These are phyloP conservation scores for Tolypocladium ovalisporum DNA, from an alignment of 2,329 filamentous ascomycete genomes.

Conservation along the genomic window DNA sequence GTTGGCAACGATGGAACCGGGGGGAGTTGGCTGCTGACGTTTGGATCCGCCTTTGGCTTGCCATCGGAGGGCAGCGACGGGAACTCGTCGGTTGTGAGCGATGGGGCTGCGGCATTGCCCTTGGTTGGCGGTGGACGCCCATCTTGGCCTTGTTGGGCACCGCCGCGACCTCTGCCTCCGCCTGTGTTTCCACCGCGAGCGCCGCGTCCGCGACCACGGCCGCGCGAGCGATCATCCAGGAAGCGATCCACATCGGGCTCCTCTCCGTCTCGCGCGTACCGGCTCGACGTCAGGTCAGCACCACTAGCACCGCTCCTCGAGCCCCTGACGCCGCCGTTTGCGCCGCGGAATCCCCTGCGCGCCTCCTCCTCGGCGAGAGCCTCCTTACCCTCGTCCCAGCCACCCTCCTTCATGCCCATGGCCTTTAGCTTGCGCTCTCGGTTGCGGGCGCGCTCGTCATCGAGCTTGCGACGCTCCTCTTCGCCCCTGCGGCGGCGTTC, in stretches of 20 bases:
- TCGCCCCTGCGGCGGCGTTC: slow-evolving; percentile 40
- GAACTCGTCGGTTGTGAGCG: slow-evolving; percentile 22
- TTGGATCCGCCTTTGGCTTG: slow-evolving; percentile 10
- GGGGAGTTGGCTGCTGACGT: slow-evolving; percentile 2
- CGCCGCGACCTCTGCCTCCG: slow-evolving; percentile 20
- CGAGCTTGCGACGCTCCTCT: slow-evolving; percentile 38
- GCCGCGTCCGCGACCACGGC: slow-evolving; percentile 19
- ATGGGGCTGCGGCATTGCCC: slow-evolving; percentile 2
- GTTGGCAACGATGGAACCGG: slow-evolving; percentile 11
- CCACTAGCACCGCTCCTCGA: slow-evolving; percentile 13
- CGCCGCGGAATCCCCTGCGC: slow-evolving; percentile 28
- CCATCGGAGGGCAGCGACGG: slow-evolving; percentile 21
- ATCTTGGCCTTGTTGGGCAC: slow-evolving; percentile 7
- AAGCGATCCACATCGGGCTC: slow-evolving; percentile 25
- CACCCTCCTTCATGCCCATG: slow-evolving; percentile 39
- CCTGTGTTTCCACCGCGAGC: slow-evolving; percentile 20
- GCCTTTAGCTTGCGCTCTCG: slow-evolving; percentile 50
- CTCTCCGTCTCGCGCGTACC: slow-evolving; percentile 26
- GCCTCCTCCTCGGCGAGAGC: slow-evolving; percentile 28
- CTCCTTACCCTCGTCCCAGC: slow-evolving; percentile 50
- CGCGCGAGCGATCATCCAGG: slow-evolving; percentile 22
- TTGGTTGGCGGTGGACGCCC: slow-evolving; percentile 6
- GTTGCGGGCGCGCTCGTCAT: slow-evolving; percentile 50
- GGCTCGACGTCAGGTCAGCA: slow-evolving; percentile 28
- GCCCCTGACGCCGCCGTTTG: slow-evolving; percentile 29